These are phyloP conservation scores for Vitis labrusca DNA, from an alignment of 164 flowering plant species.

Conservation along the genomic window DNA sequence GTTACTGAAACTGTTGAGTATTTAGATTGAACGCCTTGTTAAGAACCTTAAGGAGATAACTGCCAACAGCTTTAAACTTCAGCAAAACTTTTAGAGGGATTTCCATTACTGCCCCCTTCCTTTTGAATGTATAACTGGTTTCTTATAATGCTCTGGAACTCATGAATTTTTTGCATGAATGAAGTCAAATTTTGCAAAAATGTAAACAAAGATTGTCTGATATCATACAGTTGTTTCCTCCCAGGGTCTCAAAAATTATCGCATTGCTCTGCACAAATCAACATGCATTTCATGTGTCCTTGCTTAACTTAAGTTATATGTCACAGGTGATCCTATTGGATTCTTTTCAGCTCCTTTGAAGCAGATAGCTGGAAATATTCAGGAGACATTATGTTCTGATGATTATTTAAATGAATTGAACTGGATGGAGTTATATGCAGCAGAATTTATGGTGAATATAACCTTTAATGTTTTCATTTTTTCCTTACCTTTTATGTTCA, in stretches of 20 bases:
- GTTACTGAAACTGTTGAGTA: too few relatives aligned
- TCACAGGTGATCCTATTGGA: slow-evolving; percentile 72
- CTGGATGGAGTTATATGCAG: slow-evolving; percentile 65
- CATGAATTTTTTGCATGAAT: background rate
- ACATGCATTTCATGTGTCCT: slow-evolving; percentile 1
- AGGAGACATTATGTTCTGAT: slow-evolving; percentile 27
- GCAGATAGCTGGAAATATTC: slow-evolving; percentile 38
- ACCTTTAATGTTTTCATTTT: slow-evolving; percentile 3
- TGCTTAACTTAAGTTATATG: background rate
- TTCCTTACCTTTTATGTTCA: background rate
- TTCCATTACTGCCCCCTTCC: background rate
- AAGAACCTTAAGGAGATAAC: background rate
- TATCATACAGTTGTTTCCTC: background rate
- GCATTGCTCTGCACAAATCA: background rate
- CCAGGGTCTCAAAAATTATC: background rate
- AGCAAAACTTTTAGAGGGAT: background rate
- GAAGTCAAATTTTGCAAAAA: background rate
- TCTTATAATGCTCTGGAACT: background rate
- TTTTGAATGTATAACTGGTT: too few relatives aligned
- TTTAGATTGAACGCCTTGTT: background rate
- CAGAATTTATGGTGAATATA: slow-evolving; percentile 39
- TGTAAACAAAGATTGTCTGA: background rate
- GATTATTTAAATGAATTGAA: slow-evolving; percentile 32
- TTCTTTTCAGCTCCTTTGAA: slow-evolving; percentile 61
- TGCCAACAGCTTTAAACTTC: background rate